Base-by-base conservation (phyloP, 179 eudicot genomes). In the Actinidia polygama region DNA sequence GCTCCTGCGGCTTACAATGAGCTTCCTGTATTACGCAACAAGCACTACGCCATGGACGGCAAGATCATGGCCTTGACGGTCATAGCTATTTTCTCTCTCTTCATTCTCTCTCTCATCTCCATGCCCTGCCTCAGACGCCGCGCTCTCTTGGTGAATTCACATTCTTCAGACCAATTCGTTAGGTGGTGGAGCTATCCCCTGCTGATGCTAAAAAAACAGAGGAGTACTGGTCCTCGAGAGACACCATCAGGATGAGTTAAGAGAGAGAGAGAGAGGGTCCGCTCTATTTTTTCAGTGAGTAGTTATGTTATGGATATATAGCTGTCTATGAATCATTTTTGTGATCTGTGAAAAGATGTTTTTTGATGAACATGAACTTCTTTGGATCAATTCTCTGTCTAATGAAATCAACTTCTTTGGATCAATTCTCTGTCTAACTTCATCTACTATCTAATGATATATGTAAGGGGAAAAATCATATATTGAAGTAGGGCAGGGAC, bases 51-150 rank as follows among this genome's bases (percentile, higher is more conserved):
- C 7, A 15, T 55, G 18, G 55, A 80, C 21, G 82, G 82, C 21
- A 40, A 69, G 76, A 58, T 69, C 76, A 54, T 66, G 76, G 75
- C 76, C 7, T 68, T 70, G 10, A 40, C 40, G 10, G 74, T 80
- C 76, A 68, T 80, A 30, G 26, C 64, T 14, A 2, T 69, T 10
- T 80, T 69, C 82, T 69, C 67, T 50, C 54, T 80, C 82, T 12
- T 80, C 66, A 47, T 80, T 53, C 21, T 80, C 63, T 55, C 54
- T n/a, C 9, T 80, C 54, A 30, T 80, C 44, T 4, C 55, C 15
- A 26, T 70, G 15, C 66, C 76, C 40, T 40, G 14, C 64, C 40
- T 70, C 76, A 51, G 75, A 46, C n/a, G 82, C 58, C 82, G 51
- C 59, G 50, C 10, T 5, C n/a, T 47, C 21, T n/a, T 3, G 73